Evolutionary conservation across 202 grass and related monocot genomes (phyloP), one percentile per base, ranked within the genome.

Genomic region (Hordeum pubiflorum): DNA sequence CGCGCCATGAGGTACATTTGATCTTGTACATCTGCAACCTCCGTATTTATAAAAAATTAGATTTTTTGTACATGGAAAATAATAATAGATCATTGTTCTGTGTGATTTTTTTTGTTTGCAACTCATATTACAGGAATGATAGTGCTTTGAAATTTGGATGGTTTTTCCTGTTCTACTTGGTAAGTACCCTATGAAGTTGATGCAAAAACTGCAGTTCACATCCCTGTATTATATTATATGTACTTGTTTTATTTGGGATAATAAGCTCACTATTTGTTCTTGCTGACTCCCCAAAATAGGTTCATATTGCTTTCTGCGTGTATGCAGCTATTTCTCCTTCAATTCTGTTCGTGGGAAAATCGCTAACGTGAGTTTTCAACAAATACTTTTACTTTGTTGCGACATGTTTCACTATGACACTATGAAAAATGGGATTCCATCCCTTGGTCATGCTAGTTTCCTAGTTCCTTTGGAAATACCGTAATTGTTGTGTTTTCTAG

Each of bases 131-230:
- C 73, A 94, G 91, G 83, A 91, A 85, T 48, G 91, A 91, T 60
- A 94, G 91, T 76, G 91, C 91, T 68, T 36, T 91, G 39, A 94
- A 86, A 46, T 94, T 80, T 80, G 91, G 91, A 62, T 89, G 88
- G 91, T 91, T 94, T 81, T 94, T 94, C 54, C 74, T 94, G 5
- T 89, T 91, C 60, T 94, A 94, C 81, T 48, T 89, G 83, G 88
- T 88, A 68, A 81, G 77, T 50, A 60, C 9, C 18, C 3, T 3
- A 38, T 77, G 9, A 63, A 26, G 31, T 76, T 52, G 0, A 41
- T 77, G 17, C 57, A 52, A 15, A 39, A 72, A 34, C n/a, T 26
- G 0, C 5, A 62, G 17, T 76, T 40, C 15, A 63, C n/a, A 63
- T 60, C 3, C 12, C 2, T 63, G 1, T 81, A 43, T 43, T 4